Percentiles rank a stretch among this genome's conserved stretches.
phyloP scores from a whole-genome alignment of 768 basidiomycete species.

The Epithele typhae region DNA sequence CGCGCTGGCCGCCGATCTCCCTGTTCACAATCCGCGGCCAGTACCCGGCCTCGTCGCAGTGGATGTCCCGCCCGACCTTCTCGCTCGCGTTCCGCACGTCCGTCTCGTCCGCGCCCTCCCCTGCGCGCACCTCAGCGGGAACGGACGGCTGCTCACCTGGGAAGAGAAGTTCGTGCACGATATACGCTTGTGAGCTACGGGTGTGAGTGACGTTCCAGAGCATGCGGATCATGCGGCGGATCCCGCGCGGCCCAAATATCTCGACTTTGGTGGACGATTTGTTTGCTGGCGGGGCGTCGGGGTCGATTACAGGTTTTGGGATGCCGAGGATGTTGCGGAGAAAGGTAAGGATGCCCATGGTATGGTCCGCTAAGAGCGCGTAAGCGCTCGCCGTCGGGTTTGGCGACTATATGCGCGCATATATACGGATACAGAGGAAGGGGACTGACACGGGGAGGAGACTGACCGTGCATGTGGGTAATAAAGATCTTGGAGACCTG shows the following conservation, averaged over 20 bases:
- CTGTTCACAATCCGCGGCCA: slow-evolving; percentile 55
- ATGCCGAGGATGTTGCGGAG: slow-evolving; percentile 52
- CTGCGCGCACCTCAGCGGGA: slow-evolving; percentile 35
- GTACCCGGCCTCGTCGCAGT: slow-evolving; percentile 49
- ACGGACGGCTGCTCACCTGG: slow-evolving; percentile 46
- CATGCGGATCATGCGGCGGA: slow-evolving; percentile 70
- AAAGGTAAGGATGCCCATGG: slow-evolving; percentile 68
- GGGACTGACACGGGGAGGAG: neutral
- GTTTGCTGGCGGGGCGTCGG: slow-evolving; percentile 8
- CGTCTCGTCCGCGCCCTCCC: slow-evolving; percentile 1
- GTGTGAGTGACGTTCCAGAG: slow-evolving; percentile 66
- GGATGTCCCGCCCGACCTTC: slow-evolving; percentile 55
- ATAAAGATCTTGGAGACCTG: slow-evolving; percentile 70
- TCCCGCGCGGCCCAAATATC: slow-evolving; percentile 75
- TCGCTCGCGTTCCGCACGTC: slow-evolving; percentile 62
- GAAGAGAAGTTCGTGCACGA: slow-evolving; percentile 74
- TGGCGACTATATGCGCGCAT: neutral
- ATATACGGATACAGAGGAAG: neutral
- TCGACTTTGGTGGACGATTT: slow-evolving; percentile 44
- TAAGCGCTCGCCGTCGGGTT: neutral
- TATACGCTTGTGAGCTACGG: slow-evolving; percentile 55
- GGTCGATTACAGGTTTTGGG: slow-evolving; percentile 30
- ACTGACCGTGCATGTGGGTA: slow-evolving; percentile 79
- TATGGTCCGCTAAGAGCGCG: slow-evolving; percentile 54
- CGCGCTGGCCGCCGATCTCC: slow-evolving; percentile 24